Percentiles rank a stretch among this genome's conserved stretches.
These are phyloP conservation scores for Albifimbria verrucaria DNA, from an alignment of 2,329 filamentous ascomycete species.

Conservation along the genomic window DNA sequence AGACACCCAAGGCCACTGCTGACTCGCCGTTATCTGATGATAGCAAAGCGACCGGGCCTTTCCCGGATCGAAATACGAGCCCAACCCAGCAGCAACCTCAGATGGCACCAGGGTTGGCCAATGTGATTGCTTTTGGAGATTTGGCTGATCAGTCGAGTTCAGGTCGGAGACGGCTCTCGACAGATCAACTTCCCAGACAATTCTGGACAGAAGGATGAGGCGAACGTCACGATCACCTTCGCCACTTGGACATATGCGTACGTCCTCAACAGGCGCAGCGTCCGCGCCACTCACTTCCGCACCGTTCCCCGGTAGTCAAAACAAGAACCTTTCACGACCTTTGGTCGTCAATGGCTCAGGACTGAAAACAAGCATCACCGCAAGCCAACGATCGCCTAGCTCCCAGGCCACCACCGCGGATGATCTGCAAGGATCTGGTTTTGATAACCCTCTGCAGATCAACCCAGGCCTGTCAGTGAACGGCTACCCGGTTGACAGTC, in stretches of 20 bases:
- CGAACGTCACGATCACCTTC: constrained; percentile 55
- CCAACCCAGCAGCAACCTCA: constrained; percentile 20
- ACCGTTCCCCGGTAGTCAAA: constrained; percentile 33
- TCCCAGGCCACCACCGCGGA: constrained; percentile 16
- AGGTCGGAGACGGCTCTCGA: constrained; percentile 45
- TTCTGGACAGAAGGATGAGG: constrained; percentile 51
- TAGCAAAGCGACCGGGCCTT: constrained; percentile 25
- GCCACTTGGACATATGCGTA: constrained; percentile 47
- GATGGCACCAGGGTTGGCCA: constrained; percentile 24
- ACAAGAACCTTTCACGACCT: constrained; percentile 37
- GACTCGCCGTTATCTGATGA: constrained; percentile 49
- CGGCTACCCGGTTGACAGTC: constrained; percentile 10
- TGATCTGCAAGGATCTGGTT: constrained; percentile 11
- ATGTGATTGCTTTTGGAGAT: constrained; percentile 47
- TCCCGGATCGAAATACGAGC: constrained; percentile 22
- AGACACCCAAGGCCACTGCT: constrained; percentile 35
- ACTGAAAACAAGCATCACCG: constrained; percentile 29
- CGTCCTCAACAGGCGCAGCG: constrained; percentile 37
- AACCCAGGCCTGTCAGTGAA: constrained; percentile 12
- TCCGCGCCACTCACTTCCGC: constrained; percentile 36
- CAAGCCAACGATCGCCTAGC: constrained; percentile 15
- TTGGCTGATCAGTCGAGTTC: constrained; percentile 34
- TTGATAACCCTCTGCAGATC: constrained; percentile 26
- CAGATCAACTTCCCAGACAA: constrained; percentile 52
- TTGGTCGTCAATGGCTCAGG: constrained; percentile 51